Evolutionary conservation across 2,329 filamentous ascomycete genomes (phyloP).

Genomic region (Colletotrichum spinosum): DNA sequence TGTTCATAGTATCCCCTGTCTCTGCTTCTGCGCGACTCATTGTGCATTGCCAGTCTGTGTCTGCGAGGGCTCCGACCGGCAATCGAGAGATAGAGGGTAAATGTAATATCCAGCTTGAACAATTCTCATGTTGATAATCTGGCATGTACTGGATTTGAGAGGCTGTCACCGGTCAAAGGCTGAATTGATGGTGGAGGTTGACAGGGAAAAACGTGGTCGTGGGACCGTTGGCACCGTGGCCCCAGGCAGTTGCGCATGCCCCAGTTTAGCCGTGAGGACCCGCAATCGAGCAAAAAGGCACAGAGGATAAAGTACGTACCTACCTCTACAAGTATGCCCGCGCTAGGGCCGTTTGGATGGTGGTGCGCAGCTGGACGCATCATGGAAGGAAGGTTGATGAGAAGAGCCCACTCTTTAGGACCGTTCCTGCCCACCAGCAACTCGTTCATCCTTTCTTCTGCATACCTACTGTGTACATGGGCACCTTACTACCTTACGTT

Average conservation of each 20-base stretch:
- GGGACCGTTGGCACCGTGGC: conserved; percentile 18
- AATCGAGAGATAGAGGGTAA: neutral
- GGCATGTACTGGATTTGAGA: conserved; percentile 1
- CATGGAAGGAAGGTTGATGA: too few relatives aligned
- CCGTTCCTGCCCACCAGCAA: neutral
- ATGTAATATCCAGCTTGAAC: too few relatives aligned
- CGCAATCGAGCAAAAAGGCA: neutral
- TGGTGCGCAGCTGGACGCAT: neutral
- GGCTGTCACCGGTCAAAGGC: neutral
- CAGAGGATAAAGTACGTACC: conserved; percentile 3
- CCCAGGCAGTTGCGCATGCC: conserved; percentile 6
- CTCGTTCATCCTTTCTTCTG: neutral
- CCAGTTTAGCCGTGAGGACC: conserved; percentile 23
- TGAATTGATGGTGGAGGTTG: neutral
- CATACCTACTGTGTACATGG: neutral
- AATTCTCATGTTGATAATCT: too few relatives aligned
- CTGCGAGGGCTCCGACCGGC: conserved; percentile 32
- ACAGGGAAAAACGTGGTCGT: conserved; percentile 20
- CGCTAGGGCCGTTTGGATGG: conserved; percentile 18
- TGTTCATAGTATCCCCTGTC: too few relatives aligned
- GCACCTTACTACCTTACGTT: neutral
- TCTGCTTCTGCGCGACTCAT: too few relatives aligned
- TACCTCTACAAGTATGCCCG: neutral
- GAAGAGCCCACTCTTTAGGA: conserved; percentile 5
- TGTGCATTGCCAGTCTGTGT: neutral